These are phyloP conservation scores for Wickerhamiella sergipiensis DNA, from an alignment of 805 yeast genomes.

Conservation along the genomic window DNA sequence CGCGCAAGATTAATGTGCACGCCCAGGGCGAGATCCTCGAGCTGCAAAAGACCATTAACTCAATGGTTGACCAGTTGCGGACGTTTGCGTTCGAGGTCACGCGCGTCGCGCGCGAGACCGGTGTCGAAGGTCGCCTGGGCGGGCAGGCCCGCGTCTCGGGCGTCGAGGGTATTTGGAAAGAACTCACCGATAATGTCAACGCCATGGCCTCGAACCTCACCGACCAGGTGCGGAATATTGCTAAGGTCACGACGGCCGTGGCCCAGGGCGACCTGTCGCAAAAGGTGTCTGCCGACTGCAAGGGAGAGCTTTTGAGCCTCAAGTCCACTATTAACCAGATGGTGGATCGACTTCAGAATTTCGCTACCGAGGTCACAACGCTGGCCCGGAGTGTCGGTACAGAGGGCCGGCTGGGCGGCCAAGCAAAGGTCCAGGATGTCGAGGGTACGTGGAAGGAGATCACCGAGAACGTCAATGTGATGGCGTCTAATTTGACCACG, in stretches of 20 bases:
- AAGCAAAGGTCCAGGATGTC: slow-evolving; percentile 65
- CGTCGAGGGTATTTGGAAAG: slow-evolving; percentile 81
- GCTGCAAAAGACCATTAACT: slow-evolving; percentile 72
- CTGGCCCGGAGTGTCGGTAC: slow-evolving; percentile 84
- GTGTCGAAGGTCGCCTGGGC: slow-evolving; percentile 78
- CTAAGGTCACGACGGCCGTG: slow-evolving; percentile 78
- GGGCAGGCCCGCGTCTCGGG: slow-evolving; percentile 74
- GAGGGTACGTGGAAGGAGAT: slow-evolving; percentile 81
- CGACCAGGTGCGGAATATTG: slow-evolving; percentile 77
- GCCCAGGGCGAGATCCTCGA: slow-evolving; percentile 85
- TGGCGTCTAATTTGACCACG: slow-evolving; percentile 77
- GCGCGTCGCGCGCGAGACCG: slow-evolving; percentile 78
- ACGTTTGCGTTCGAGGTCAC: slow-evolving; percentile 78
- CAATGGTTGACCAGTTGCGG: slow-evolving; percentile 77
- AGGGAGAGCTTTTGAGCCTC: slow-evolving; percentile 64
- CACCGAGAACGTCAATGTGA: slow-evolving; percentile 72
- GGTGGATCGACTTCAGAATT: slow-evolving; percentile 72
- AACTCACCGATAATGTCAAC: slow-evolving; percentile 72
- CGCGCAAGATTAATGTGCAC: slow-evolving; percentile 73
- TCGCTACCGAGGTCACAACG: slow-evolving; percentile 74
- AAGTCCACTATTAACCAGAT: slow-evolving; percentile 78
- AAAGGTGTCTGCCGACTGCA: slow-evolving; percentile 76
- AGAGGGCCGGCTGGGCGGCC: slow-evolving; percentile 80
- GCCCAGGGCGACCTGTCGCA: slow-evolving; percentile 73
- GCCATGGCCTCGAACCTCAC: slow-evolving; percentile 84